Evolutionary conservation across 2,329 filamentous ascomycete genomes (phyloP), one percentile per base, ranked within the genome.

Genomic region (Fusarium buharicum): DNA sequence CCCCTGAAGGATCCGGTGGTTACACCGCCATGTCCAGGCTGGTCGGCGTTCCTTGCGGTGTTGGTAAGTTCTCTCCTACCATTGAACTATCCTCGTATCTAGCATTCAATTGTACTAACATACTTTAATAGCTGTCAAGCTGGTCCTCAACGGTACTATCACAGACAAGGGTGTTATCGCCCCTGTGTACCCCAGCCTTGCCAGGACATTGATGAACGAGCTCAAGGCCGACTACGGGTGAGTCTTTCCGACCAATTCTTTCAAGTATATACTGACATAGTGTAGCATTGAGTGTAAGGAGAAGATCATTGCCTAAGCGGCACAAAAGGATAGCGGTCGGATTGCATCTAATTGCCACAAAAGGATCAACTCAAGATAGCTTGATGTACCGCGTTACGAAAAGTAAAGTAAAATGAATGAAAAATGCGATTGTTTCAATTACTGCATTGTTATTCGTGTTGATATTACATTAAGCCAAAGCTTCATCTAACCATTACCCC

Each of bases 21-120:
- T 96, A 94, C 81, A 89, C 85, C 4, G 87, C 90, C 67, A 96
- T 97, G 92, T 91, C 91, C 40, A 90, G 88, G 77, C 78, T 92
- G 38, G 92, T 96, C 51, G 91, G 91, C 73, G 82, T 93, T 5
- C 90, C 90, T 6, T 80, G 78, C 56, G 78, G 74, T 45, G 77
- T 79, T 12, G 56, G 56, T 59, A 60, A 8, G 56, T 60, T 31
- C n/a, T 3, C n/a, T 28, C 12, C 12, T 13, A 28, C 4, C 18
- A n/a, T 22, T 22, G 20, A 7, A 4, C 10, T 18, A 7, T 14
- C n/a, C 24, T 43, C 1, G 4, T 2, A 8, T 6, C 18, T 4
- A 4, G 9, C 3, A 3, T 10, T 30, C 4, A 20, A 7, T 10
- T 6, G 55, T 49, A 17, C 48, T 59, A n/a, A 59, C 41, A 33